Percentiles rank a stretch among this genome's conserved stretches.
phyloP scores from a whole-genome alignment of 306 rosid genomes.

The Cucurbita moschata region DNA sequence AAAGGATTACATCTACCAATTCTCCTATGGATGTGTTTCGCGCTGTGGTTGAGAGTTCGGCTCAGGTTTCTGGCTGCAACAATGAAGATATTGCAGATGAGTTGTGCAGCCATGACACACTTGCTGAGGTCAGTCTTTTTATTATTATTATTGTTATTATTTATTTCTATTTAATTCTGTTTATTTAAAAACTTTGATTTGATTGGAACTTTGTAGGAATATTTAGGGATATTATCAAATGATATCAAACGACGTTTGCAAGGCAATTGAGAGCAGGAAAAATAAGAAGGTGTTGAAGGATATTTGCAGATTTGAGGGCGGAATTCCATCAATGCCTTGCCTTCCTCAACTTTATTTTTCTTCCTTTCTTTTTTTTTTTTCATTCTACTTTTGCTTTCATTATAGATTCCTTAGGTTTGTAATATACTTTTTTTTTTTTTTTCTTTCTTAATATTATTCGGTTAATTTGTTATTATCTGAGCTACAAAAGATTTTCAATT shows the following conservation, averaged over 20 bases:
- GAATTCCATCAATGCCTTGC: neutral
- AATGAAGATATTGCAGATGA: constrained; percentile 47
- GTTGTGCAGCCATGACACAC: constrained; percentile 53
- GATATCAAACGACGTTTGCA: constrained; percentile 33
- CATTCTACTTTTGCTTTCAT: neutral
- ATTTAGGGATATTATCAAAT: constrained; percentile 39
- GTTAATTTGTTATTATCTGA: too few relatives aligned
- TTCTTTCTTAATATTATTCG: too few relatives aligned
- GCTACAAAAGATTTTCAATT: too few relatives aligned
- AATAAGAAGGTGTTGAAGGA: neutral
- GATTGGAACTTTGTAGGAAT: constrained; percentile 38
- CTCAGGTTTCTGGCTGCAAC: constrained; percentile 33
- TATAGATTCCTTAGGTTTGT: too few relatives aligned
- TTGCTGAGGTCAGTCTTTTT: constrained; percentile 35
- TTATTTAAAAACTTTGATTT: too few relatives aligned
- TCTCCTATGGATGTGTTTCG: constrained; percentile 50
- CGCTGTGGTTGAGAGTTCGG: constrained; percentile 57
- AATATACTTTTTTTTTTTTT: too few relatives aligned
- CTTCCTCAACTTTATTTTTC: neutral
- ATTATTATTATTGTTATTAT: too few relatives aligned
- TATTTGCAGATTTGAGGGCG: neutral
- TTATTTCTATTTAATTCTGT: too few relatives aligned
- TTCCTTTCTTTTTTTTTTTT: neutral
- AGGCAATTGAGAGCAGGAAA: constrained; percentile 25
- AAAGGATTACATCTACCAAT: constrained; percentile 36